Base-by-base conservation (phyloP, 1,139 yeast species). In the Yamadazyma sp. region DNA sequence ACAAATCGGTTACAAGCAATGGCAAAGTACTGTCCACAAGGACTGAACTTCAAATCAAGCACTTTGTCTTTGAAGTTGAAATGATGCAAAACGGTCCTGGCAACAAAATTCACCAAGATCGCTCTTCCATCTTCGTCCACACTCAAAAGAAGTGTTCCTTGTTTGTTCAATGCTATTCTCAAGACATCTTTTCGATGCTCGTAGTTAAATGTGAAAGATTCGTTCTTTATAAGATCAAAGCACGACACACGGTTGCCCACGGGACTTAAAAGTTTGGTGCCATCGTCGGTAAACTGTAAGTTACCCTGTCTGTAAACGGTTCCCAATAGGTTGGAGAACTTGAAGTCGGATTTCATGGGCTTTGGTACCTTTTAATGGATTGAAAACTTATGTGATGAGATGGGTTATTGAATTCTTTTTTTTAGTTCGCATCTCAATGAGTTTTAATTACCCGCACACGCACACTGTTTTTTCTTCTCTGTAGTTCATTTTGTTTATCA, bases 71-170 rank as follows among this genome's bases (percentile, higher is more conserved):
- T 87, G 67, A 94, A 92, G 60, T 89, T 94, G 73, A 92, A 89
- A 62, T 92, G 95, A 61, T 92, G 96, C 45, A 92, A 69, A n/a
- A 91, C 98, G 1, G 88, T 84, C 49, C 95, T 75, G 28, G 95
- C 77, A 30, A 76, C 74, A 58, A 83, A 89, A 59, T 94, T 92
- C 26, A 87, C 96, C 45, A 92, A 71, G 36, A 92, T 88, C 17
- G 96, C 98, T 51, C 97, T 74, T 0, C 99, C 99, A 53, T 89
- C 96, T 39, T 75, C 83, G 57, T 94, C 98, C 2, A 92, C 88
- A 2, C 95, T 79, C n/a, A 92, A 58, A 53, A 92, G 61, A 36
- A 94, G 72, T 0, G 95, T 85, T 12, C 83, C 87, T 52, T 87
- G 95, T 35, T 77, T 79, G 55, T 91, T 92, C 46, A 92, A 64